A percentile compares a stretch with the other conserved stretches of the same genome.
Evolutionary conservation across 192 early-diverging fungal genomes (phyloP).

Genomic region (Backusella parvicylindrica): DNA sequence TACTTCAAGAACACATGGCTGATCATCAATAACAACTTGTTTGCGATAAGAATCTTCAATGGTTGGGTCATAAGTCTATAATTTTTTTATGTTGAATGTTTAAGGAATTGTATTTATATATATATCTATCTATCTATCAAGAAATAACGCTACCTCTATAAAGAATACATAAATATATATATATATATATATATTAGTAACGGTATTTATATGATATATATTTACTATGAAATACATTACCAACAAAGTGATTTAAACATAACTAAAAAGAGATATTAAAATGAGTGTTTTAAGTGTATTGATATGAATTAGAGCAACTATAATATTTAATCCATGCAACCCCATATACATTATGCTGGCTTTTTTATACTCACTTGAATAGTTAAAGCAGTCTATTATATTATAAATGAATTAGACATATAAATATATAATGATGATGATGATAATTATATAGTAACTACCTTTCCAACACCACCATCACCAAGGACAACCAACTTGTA

Average conservation of each 20-base stretch:
- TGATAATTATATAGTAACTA: not conserved
- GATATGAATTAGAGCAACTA: not conserved
- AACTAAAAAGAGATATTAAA: slow-evolving; percentile 20
- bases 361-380: slow-evolving; percentile 32
- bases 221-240: slow-evolving; percentile 12
- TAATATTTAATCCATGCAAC: not conserved
- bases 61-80: slow-evolving; percentile 92
- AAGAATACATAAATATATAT: too few species aligned
- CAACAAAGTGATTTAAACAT: slow-evolving; percentile 42
- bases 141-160: not conserved
- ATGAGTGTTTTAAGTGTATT: not conserved
- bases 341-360: too few species aligned
- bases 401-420: not conserved
- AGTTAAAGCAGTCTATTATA: slow-evolving; percentile 36
- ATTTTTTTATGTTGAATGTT: slow-evolving; percentile 5
- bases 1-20: slow-evolving; percentile 95
- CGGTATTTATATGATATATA: not conserved
- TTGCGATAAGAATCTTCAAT: slow-evolving; percentile 98
- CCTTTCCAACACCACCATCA: slow-evolving; percentile 76
- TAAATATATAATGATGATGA: not conserved
- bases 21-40: slow-evolving; percentile 95
- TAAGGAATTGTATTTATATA: not conserved
- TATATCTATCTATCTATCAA: not conserved
- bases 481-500: slow-evolving; percentile 95
- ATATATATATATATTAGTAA: too few species aligned